Percentiles rank a stretch among this genome's conserved stretches.
Evolutionary conservation across 305 asterid genomes (phyloP).

Genomic region (Fraxinus angustifolia): DNA sequence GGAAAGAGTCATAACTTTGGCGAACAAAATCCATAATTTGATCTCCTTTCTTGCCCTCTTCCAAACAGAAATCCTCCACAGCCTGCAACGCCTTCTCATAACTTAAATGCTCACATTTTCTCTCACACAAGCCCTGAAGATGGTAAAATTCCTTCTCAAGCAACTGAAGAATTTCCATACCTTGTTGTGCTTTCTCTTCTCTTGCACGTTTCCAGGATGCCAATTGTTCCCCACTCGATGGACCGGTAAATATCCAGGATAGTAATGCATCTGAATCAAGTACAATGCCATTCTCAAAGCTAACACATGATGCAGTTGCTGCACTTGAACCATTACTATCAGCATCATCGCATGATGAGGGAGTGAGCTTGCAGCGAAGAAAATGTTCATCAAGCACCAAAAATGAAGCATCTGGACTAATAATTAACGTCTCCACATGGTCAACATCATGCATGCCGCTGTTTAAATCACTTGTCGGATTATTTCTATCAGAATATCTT

Average conservation of each 20-base stretch:
- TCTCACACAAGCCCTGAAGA: slow-evolving; percentile 77
- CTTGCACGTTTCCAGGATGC: slow-evolving; percentile 55
- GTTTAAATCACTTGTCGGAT: slow-evolving; percentile 38
- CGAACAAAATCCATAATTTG: slow-evolving; percentile 42
- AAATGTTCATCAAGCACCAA: slow-evolving; percentile 67
- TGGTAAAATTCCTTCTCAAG: slow-evolving; percentile 80
- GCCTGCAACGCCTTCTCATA: slow-evolving; percentile 86
- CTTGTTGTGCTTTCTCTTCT: slow-evolving; percentile 73
- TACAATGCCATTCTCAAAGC: slow-evolving; percentile 40
- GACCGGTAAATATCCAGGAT: slow-evolving; percentile 79
- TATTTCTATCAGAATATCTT: slow-evolving; percentile 64
- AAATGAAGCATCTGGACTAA: slow-evolving; percentile 58
- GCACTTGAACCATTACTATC: slow-evolving; percentile 31
- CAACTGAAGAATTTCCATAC: slow-evolving; percentile 61
- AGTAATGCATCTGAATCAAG: slow-evolving; percentile 75
- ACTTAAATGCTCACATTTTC: slow-evolving; percentile 75
- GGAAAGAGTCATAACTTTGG: slow-evolving; percentile 68
- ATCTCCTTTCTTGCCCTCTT: slow-evolving; percentile 82
- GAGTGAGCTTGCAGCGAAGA: slow-evolving; percentile 46
- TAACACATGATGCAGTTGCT: slow-evolving; percentile 34
- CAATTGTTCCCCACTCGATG: slow-evolving; percentile 70
- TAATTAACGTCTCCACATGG: slow-evolving; percentile 52
- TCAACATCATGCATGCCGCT: slow-evolving; percentile 38
- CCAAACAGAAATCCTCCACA: slow-evolving; percentile 77
- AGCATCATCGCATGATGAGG: slow-evolving; percentile 32